A percentile compares a stretch with the other conserved stretches of the same genome.
Evolutionary conservation across 805 yeast genomes (phyloP).

Genomic region (Yamadazyma ubonensis): DNA sequence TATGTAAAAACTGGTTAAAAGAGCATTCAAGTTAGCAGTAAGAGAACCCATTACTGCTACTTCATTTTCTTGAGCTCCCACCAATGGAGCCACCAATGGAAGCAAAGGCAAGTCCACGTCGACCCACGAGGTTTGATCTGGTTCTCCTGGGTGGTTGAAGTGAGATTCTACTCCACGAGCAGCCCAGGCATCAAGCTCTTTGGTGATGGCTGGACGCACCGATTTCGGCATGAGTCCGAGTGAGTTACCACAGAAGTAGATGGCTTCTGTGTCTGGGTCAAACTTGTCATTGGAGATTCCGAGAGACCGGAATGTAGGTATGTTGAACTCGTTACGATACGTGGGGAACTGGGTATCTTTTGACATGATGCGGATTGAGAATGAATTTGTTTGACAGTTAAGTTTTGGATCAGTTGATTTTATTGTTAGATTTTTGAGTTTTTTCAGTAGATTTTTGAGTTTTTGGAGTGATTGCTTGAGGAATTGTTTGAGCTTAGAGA

Average conservation of each 20-base stretch:
- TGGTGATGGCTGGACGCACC: conserved; percentile 54
- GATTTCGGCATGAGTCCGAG: conserved; percentile 81
- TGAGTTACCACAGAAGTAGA: conserved; percentile 90
- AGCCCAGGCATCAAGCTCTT: conserved; percentile 82
- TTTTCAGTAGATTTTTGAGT: too few relatives aligned
- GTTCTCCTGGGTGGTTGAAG: conserved; percentile 59
- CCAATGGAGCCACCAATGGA: conserved; percentile 66
- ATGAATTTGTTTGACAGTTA: too few relatives aligned
- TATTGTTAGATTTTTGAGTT: too few relatives aligned
- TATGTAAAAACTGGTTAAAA: conserved; percentile 70
- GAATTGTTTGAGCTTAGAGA: too few relatives aligned
- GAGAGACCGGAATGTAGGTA: conserved; percentile 67
- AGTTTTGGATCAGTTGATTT: too few relatives aligned
- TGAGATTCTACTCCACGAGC: conserved; percentile 82
- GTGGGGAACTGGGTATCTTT: conserved; percentile 22
- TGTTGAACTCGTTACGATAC: conserved; percentile 47
- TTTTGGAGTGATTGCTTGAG: too few relatives aligned
- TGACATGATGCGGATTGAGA: too few relatives aligned
- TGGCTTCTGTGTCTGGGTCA: conserved; percentile 23
- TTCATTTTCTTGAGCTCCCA: conserved; percentile 75
- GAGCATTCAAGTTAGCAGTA: conserved; percentile 76
- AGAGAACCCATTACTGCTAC: conserved; percentile 87
- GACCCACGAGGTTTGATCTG: conserved; percentile 66
- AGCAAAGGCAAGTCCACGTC: conserved; percentile 77
- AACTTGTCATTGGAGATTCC: conserved; percentile 38